Percentiles rank a stretch among this genome's conserved stretches.
Evolutionary conservation across 495 filamentous ascomycete species (phyloP).

Genomic region (Mytilinidion resinicola): DNA sequence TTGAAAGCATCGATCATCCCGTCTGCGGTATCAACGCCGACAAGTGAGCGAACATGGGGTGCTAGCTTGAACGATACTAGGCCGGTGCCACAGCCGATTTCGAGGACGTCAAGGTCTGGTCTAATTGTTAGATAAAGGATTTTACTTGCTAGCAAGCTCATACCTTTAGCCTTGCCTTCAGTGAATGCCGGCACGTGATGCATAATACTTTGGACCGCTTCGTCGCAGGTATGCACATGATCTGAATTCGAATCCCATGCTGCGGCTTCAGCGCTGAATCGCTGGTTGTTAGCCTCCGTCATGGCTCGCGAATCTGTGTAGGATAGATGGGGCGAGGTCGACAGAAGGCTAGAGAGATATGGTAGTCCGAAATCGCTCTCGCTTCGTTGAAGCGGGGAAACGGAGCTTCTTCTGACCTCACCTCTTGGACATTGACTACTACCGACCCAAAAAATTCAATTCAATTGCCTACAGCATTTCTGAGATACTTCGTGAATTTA

Average conservation of each 20-base stretch:
- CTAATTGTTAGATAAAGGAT: neutral
- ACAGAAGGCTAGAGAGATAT: too few species aligned
- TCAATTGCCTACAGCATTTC: too few species aligned
- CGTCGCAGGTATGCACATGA: conserved; percentile 10
- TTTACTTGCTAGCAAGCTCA: neutral
- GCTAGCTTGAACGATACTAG: conserved; percentile 46
- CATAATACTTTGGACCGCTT: conserved; percentile 25
- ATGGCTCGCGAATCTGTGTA: neutral
- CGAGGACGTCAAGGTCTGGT: conserved; percentile 41
- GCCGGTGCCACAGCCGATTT: conserved; percentile 54
- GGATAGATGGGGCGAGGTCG: too few species aligned
- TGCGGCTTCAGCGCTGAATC: conserved; percentile 29
- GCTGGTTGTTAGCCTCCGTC: conserved; percentile 15
- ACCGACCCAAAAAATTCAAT: too few species aligned
- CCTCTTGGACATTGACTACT: too few species aligned
- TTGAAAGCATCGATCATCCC: conserved; percentile 50
- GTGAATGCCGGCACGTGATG: conserved; percentile 17
- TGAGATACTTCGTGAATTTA: too few species aligned
- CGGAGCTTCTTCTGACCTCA: too few species aligned
- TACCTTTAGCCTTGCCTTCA: conserved; percentile 22
- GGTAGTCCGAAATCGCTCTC: too few species aligned
- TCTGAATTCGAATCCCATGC: conserved; percentile 26
- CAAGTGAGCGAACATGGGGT: conserved; percentile 36
- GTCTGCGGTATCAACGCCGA: conserved; percentile 46
- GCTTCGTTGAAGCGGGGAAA: too few species aligned